Base-by-base conservation (phyloP, 2,329 filamentous ascomycete species). In the Parafenestella ontariensis region DNA sequence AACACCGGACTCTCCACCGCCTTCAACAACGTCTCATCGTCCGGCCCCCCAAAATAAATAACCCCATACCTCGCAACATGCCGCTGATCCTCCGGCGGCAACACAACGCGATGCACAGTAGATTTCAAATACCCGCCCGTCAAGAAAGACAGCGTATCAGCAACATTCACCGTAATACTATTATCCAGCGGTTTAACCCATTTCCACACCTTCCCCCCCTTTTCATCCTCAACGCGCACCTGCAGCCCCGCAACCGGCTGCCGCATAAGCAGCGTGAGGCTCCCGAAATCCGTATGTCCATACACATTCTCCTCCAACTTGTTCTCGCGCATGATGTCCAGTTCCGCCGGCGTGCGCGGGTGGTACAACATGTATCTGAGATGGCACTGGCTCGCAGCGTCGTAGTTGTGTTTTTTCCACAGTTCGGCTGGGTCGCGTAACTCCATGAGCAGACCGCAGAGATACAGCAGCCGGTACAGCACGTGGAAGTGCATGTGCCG, bases 181-280 rank as follows among this genome's bases (percentile, higher is more conserved):
- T 61, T 68, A 9, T 72, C 69, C 48, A 72, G 64, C 3, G 75
- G 69, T 46, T 65, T 68, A 3, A 77, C 75, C 66, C 72, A 77
- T 42, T 70, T 75, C 75, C 75, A 77, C 34, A 8, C 11, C n/a
- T 7, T 18, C 15, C 7, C 20, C 15, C 34, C 34, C 11, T 58
- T 57, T 3, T 23, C 42, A 41, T 54, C 41, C 13, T 26, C 31
- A 7, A 28, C 68, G 65, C 46, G 48, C n/a, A 85, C 82, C 59
- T 86, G 83, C 1, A 86, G 73, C 0, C 79, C 83, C 0, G 83
- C 82, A 0, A 86, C 80, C 0, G 83, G 84, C 55, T 86, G 84
- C 0, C 83, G 75, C 71, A 86, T 85, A 0, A 86, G 74, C 2
- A 86, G 70, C 0, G 83, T 85, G 0, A 85, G 73, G 0, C 79